These are phyloP conservation scores for Skeletonema potamos DNA, from an alignment of 108 stramenopile genomes.

Conservation along the genomic window DNA sequence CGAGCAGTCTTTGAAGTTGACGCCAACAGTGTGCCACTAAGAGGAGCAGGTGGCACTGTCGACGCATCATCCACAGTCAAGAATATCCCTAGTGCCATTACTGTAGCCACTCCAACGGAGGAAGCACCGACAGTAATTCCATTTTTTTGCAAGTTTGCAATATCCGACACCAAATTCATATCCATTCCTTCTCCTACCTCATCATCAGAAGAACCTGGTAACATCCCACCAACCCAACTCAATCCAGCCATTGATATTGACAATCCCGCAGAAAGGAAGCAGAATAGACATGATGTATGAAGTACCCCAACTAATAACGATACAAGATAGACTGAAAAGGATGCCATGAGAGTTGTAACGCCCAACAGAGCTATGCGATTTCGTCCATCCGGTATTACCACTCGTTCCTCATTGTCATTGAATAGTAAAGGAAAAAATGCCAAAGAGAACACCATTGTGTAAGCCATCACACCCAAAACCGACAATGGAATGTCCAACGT, in stretches of 20 bases:
- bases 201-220: slow-evolving; percentile 31
- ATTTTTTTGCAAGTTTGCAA: slow-evolving; percentile 19
- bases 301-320: slow-evolving; percentile 71
- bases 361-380: slow-evolving; percentile 71
- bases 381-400: slow-evolving; percentile 6
- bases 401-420: slow-evolving; percentile 26
- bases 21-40: slow-evolving; percentile 33
- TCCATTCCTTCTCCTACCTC: not conserved
- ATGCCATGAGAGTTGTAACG: slow-evolving; percentile 83
- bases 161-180: not conserved
- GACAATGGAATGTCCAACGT: slow-evolving; percentile 62
- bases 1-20: slow-evolving; percentile 19
- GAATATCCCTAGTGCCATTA: slow-evolving; percentile 33
- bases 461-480: slow-evolving; percentile 64
- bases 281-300: slow-evolving; percentile 80
- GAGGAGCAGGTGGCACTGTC: slow-evolving; percentile 1
- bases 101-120: slow-evolving; percentile 43
- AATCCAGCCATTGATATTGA: slow-evolving; percentile 57
- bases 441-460: slow-evolving; percentile 50
- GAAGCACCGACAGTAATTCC: slow-evolving; percentile 32
- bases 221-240: slow-evolving; percentile 62
- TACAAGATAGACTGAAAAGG: slow-evolving; percentile 88
- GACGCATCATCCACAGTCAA: slow-evolving; percentile 26
- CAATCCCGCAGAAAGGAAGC: slow-evolving; percentile 72
- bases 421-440: slow-evolving; percentile 48